Evolutionary conservation across 1,284 basidiomycete genomes (phyloP).

Genomic region (Athelia sp.): DNA sequence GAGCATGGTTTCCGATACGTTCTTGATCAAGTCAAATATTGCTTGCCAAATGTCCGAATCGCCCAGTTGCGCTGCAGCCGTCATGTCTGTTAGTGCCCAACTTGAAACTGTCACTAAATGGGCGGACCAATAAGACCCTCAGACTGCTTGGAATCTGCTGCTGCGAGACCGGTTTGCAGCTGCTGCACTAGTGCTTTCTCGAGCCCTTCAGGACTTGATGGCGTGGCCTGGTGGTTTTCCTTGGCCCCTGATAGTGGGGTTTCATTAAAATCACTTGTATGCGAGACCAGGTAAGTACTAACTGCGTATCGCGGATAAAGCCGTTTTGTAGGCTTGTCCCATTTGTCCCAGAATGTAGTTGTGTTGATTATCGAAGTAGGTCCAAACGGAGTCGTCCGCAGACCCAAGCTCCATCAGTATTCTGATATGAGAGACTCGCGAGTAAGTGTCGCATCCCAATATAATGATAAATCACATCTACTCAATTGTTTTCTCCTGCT

Average conservation of each 20-base stretch:
- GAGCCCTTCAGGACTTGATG: conserved; percentile 31
- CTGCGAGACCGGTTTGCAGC: conserved; percentile 50
- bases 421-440: conserved; percentile 36
- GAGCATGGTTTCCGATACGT: conserved; percentile 64
- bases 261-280: conserved; percentile 14
- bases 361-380: conserved; percentile 93
- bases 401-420: conserved; percentile 81
- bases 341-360: conserved; percentile 80
- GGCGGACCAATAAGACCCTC: conserved; percentile 62
- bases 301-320: conserved; percentile 20
- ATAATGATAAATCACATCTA: conserved; percentile 31
- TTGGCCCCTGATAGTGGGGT: conserved; percentile 10
- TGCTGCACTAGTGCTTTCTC: conserved; percentile 44
- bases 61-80: conserved; percentile 25
- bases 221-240: conserved; percentile 22
- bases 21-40: conserved; percentile 69
- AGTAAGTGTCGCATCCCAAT: conserved; percentile 5
- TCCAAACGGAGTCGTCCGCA: conserved; percentile 87
- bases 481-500: conserved; percentile 98
- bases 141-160: conserved; percentile 59
- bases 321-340: conserved; percentile 59
- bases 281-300: conserved; percentile 44
- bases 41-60: conserved; percentile 75
- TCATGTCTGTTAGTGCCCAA: background rate
- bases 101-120: background rate